phyloP scores from a whole-genome alignment of 2,329 filamentous ascomycete genomes.

The Alternaria sp. region DNA sequence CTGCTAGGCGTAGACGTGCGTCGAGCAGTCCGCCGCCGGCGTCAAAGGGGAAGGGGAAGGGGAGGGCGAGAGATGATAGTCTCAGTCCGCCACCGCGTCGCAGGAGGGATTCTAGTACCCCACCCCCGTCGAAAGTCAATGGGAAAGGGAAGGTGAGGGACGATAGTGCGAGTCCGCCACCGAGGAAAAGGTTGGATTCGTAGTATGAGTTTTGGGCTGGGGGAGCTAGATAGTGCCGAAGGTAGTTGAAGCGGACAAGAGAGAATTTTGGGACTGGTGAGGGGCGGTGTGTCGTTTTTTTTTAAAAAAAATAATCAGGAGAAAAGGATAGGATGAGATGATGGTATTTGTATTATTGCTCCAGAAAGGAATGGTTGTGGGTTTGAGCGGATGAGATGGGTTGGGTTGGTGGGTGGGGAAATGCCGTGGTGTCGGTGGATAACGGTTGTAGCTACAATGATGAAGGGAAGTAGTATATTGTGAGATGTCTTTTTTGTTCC shows the following conservation, averaged over 20 bases:
- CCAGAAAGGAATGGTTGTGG: too few species aligned
- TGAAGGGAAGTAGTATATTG: too few species aligned
- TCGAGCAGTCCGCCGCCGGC: conserved; percentile 11
- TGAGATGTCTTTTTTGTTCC: too few species aligned
- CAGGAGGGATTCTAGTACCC: conserved; percentile 4
- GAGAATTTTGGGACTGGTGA: not conserved
- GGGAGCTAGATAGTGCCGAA: not conserved
- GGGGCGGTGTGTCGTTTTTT: not conserved
- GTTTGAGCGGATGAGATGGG: too few species aligned
- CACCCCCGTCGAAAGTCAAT: not conserved
- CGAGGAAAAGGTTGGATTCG: conserved; percentile 12
- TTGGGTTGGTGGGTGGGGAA: too few species aligned
- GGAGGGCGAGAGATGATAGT: not conserved
- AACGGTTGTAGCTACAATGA: too few species aligned
- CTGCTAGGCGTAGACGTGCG: conserved; percentile 12
- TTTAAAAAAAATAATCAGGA: too few species aligned
- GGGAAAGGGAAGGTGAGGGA: conserved; percentile 4
- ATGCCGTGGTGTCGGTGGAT: too few species aligned
- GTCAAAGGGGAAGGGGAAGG: conserved; percentile 3
- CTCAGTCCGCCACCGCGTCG: conserved; percentile 2
- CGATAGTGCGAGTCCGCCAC: conserved; percentile 10
- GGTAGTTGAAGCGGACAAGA: not conserved
- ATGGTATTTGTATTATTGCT: too few species aligned
- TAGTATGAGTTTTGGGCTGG: not conserved
- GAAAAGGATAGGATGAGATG: too few species aligned